phyloP scores from a whole-genome alignment of 2,329 filamentous ascomycete genomes.

The Nannizzia gypsea region DNA sequence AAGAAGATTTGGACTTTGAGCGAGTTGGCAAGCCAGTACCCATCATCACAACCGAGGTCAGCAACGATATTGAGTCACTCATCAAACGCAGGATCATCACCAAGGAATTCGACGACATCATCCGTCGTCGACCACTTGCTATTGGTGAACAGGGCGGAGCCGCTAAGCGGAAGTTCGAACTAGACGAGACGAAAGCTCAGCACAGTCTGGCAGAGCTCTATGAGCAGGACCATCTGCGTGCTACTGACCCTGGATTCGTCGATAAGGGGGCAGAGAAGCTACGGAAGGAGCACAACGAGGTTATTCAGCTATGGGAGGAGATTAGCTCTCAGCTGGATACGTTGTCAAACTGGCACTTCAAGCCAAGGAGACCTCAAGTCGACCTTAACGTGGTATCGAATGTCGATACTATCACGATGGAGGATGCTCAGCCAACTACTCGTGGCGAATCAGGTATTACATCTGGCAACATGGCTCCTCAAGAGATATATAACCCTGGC shows the following conservation, averaged over 20 bases:
- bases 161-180: slow-evolving; percentile 61
- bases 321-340: slow-evolving; percentile 72
- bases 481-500: slow-evolving; percentile 82
- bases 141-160: slow-evolving; percentile 48
- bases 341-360: slow-evolving; percentile 89
- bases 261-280: slow-evolving; percentile 73
- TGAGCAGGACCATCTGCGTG: slow-evolving; percentile 78
- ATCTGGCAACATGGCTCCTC: slow-evolving; percentile 69
- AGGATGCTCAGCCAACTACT: slow-evolving; percentile 81
- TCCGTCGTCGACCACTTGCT: slow-evolving; percentile 66
- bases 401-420: slow-evolving; percentile 84
- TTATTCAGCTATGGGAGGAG: slow-evolving; percentile 71
- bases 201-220: slow-evolving; percentile 86
- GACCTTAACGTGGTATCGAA: slow-evolving; percentile 78
- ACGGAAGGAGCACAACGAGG: slow-evolving; percentile 69
- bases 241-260: slow-evolving; percentile 66
- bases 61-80: slow-evolving; percentile 80
- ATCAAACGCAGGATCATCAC: slow-evolving; percentile 88
- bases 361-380: slow-evolving; percentile 72
- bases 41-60: slow-evolving; percentile 83
- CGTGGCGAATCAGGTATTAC: slow-evolving; percentile 47
- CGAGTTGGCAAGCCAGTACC: slow-evolving; percentile 88
- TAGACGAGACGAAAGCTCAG: slow-evolving; percentile 78
- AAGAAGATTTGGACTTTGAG: slow-evolving; percentile 93
- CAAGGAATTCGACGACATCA: slow-evolving; percentile 83